These are phyloP conservation scores for Pulveroboletus ravenelii DNA, from an alignment of 768 basidiomycete genomes.

Conservation along the genomic window DNA sequence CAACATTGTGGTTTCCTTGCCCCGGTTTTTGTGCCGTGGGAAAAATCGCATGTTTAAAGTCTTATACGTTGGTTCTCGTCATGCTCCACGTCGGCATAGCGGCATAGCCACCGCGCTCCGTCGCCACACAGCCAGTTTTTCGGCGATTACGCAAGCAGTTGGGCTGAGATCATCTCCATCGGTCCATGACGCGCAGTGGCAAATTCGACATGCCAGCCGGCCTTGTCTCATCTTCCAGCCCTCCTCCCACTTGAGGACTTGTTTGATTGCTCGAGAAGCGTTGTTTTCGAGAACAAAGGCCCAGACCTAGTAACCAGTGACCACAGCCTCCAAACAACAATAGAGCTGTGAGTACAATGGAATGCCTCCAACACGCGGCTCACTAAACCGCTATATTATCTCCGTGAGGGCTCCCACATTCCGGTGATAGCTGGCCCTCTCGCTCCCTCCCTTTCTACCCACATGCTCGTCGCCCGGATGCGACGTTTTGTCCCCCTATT, in stretches of 20 bases:
- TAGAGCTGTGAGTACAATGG: slow-evolving; percentile 30
- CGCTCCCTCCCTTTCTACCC: slow-evolving; percentile 12
- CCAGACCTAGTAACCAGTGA: slow-evolving; percentile 4
- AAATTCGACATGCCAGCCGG: no score
- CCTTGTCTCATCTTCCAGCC: background rate
- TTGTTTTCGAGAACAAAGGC: slow-evolving; percentile 20
- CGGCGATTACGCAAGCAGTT: no score
- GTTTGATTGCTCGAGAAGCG: background rate
- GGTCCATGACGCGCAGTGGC: no score
- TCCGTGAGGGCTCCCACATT: slow-evolving; percentile 5
- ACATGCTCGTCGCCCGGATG: slow-evolving; percentile 77
- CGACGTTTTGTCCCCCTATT: slow-evolving; percentile 49
- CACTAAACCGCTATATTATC: slow-evolving; percentile 23
- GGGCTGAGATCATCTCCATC: no score
- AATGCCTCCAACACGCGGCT: slow-evolving; percentile 27
- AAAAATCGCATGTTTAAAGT: no score
- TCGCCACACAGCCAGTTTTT: no score
- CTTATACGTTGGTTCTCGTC: no score
- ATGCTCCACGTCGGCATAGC: no score
- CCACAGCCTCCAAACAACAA: slow-evolving; percentile 29
- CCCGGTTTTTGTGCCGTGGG: no score
- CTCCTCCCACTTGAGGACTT: background rate
- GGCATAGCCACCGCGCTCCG: no score
- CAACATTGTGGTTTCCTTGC: no score
- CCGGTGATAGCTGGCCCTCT: slow-evolving; percentile 26